A percentile compares a stretch with the other conserved stretches of the same genome.
These are phyloP conservation scores for Osmanthus fragrans DNA, from an alignment of 257 asterid genomes.

Conservation along the genomic window DNA sequence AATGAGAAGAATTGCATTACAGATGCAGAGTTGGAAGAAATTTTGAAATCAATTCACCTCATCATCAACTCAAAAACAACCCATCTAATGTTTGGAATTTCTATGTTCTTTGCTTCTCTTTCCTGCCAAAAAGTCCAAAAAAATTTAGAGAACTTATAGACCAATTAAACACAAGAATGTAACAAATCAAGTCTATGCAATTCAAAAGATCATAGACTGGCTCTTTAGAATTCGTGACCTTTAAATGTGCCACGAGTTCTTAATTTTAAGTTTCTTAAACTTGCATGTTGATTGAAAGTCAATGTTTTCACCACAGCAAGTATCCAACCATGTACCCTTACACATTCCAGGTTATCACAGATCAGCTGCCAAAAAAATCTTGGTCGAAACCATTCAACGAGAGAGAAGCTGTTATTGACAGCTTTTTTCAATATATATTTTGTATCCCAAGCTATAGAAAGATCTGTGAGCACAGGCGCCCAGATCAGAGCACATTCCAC, in stretches of 20 bases:
- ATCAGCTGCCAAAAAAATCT: not conserved
- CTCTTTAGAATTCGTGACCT: not conserved
- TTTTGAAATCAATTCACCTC: conserved; percentile 52
- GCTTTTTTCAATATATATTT: no score
- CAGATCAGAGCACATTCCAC: not conserved
- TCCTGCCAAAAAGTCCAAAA: conserved; percentile 54
- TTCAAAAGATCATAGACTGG: not conserved
- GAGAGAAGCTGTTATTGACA: not conserved
- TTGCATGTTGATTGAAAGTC: not conserved
- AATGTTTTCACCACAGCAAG: not conserved
- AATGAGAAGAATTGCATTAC: not conserved
- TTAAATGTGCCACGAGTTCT: not conserved
- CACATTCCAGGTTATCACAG: not conserved
- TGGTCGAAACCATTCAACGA: not conserved
- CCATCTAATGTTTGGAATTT: conserved; percentile 96
- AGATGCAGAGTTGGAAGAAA: not conserved
- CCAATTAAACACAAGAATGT: conserved; percentile 5
- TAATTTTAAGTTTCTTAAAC: not conserved
- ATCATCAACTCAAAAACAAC: conserved; percentile 96
- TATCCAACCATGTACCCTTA: not conserved
- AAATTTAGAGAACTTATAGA: conserved; percentile 13
- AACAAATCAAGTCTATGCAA: not conserved
- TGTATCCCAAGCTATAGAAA: not conserved
- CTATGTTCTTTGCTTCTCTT: conserved; percentile 95
- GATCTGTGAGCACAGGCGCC: not conserved